Conservation (phyloP, 2,329 filamentous ascomycete species). For the Coniochaeta sp. region DNA sequence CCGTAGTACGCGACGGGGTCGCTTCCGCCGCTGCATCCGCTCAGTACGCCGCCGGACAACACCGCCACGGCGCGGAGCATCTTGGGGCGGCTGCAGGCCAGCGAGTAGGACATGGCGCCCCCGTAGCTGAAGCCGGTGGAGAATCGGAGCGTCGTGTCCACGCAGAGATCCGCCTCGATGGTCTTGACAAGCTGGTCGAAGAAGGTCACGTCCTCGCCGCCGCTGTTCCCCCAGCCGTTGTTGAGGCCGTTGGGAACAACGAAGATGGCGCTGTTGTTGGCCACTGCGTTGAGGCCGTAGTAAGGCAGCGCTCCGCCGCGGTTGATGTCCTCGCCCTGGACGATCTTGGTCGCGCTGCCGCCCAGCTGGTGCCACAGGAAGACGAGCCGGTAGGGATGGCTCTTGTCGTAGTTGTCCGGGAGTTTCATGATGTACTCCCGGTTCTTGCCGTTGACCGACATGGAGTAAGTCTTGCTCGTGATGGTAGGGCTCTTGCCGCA, state of each 20-base stretch:
- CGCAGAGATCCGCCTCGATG: conserved; percentile 31
- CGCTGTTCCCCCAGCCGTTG: conserved; percentile 34
- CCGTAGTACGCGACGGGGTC: too few relatives aligned
- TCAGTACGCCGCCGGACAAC: conserved; percentile 8
- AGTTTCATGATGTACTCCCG: conserved; percentile 31
- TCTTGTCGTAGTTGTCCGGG: conserved; percentile 25
- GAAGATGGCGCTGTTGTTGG: conserved; percentile 32
- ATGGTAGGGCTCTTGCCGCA: conserved; percentile 25
- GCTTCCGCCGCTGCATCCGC: too few relatives aligned
- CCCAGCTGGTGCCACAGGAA: conserved; percentile 33
- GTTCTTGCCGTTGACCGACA: conserved; percentile 28
- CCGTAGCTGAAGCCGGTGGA: conserved; percentile 37
- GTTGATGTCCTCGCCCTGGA: conserved; percentile 17
- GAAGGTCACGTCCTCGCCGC: conserved; percentile 34
- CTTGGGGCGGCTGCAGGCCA: conserved; percentile 31
- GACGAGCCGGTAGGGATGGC: conserved; percentile 30
- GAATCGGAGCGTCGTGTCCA: conserved; percentile 32
- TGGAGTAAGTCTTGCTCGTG: conserved; percentile 22
- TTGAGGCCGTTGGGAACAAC: conserved; percentile 37
- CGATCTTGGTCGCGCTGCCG: conserved; percentile 30
- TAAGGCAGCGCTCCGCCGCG: conserved; percentile 21
- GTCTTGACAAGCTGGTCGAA: conserved; percentile 29
- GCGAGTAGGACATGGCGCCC: conserved; percentile 31
- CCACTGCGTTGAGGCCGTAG: conserved; percentile 30
- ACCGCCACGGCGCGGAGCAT: conserved; percentile 27